phyloP scores from a whole-genome alignment of 2,329 filamentous ascomycete genomes.

The Hypoxylon rubiginosum region DNA sequence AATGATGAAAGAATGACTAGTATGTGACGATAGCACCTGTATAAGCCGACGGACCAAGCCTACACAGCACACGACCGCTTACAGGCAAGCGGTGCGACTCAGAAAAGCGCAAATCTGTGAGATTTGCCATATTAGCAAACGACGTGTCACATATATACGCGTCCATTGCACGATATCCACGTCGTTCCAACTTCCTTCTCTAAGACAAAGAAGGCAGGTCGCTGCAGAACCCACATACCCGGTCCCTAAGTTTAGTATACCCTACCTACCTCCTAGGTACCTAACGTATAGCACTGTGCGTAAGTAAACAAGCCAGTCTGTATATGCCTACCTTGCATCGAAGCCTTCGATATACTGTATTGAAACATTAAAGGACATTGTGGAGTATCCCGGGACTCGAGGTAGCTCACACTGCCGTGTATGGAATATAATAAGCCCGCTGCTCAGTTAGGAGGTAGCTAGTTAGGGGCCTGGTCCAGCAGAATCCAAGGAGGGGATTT shows the following conservation, averaged over 20 bases:
- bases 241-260: background rate
- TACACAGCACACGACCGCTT: slow-evolving; percentile 6
- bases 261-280: background rate
- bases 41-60: slow-evolving; percentile 5
- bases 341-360: background rate
- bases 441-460: background rate
- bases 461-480: background rate
- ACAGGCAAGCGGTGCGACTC: slow-evolving; percentile 11
- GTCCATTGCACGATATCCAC: slow-evolving; percentile 23
- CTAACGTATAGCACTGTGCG: background rate
- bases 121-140: slow-evolving; percentile 26
- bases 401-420: background rate
- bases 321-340: slow-evolving; percentile 1
- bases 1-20: background rate
- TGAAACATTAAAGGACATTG: background rate
- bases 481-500: background rate
- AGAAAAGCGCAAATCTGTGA: slow-evolving; percentile 18
- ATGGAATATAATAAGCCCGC: background rate
- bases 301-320: background rate
- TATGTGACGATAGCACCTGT: background rate
- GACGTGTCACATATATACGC: slow-evolving; percentile 35
- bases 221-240: slow-evolving; percentile 10
- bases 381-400: background rate
- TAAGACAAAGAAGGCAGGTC: slow-evolving; percentile 9
- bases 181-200: slow-evolving; percentile 1